Evolutionary conservation across 495 filamentous ascomycete genomes (phyloP), one percentile per base, ranked within the genome.

Genomic region (Acidomyces sp.): DNA sequence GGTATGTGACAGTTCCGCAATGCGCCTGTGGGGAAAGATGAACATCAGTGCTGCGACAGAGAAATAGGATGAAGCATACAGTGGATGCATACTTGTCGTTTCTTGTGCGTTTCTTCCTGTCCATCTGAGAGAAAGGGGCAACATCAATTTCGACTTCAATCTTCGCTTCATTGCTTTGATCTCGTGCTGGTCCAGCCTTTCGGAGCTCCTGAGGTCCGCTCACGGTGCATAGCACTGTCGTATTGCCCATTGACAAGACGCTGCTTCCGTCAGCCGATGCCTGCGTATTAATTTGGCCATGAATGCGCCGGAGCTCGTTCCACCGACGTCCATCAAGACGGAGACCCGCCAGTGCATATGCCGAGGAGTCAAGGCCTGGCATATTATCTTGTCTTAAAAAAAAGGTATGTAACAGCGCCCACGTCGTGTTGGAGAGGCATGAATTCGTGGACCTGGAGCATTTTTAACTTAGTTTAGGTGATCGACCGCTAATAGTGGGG

Each of bases 171-270:
- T 30, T 32, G 26, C 34, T 20, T 27, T 51, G 46, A 15, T 63
- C 68, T 10, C 61, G 63, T 4, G 64, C 61, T 13, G 55, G 49
- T 13, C 68, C 66, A 2, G 63, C 62, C 43, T 71, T 53, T 34
- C 73, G 67, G 3, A 64, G 67, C 51, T 95, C 88, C 17, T 67
- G 71, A 0, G 90, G 90, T 0, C 90, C 90, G 4, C 74, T 69
- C 6, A 96, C 76, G 2, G 85, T 86, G 65, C 90, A 96, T 62
- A 96, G 80, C 44, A 96, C 78, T 55, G 92, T 85, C 3, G 92
- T 97, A 57, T 95, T 92, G 44, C 90, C 90, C 78, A 93, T 90
- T 53, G 90, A 82, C 17, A 96, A 69, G 60, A 93, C 94, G 37
- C 75, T 77, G 18, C 80, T 86, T 9, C 90, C 90, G 38, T 94